A percentile compares a stretch with the other conserved stretches of the same genome.
These are phyloP conservation scores for Brassica hybrid DNA, from an alignment of 441 rosid species.

Conservation along the genomic window DNA sequence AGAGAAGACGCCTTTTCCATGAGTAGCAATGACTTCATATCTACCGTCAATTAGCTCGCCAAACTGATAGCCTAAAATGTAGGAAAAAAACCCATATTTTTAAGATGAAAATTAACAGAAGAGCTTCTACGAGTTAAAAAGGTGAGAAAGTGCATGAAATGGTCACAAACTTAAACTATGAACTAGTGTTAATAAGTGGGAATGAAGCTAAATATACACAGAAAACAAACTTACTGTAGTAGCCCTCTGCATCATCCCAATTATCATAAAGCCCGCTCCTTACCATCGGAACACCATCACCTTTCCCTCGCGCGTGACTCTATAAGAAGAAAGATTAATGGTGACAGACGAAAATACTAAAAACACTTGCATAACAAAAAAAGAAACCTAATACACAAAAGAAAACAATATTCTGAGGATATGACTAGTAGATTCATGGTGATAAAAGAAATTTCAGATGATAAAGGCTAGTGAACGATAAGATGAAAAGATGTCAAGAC, in stretches of 20 bases:
- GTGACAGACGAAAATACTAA: not conserved
- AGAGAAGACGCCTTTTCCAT: conserved; percentile 98
- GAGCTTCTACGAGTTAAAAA: not conserved
- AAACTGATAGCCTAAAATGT: conserved; percentile 75
- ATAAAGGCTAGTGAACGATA: not conserved
- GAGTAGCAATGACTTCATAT: conserved; percentile 91
- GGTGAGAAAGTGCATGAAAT: not conserved
- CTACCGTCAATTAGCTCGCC: conserved; percentile 95
- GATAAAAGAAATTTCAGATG: conserved; percentile 5
- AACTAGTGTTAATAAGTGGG: not conserved
- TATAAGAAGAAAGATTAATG: not conserved
- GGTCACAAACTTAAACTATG: not conserved
- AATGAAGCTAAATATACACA: not conserved
- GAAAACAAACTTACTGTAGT: conserved; percentile 72
- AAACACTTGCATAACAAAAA: not conserved
- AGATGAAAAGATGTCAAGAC: not conserved
- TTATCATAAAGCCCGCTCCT: conserved; percentile 78
- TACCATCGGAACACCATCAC: conserved; percentile 13
- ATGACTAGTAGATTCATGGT: not conserved
- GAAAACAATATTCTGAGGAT: not conserved
- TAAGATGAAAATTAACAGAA: not conserved
- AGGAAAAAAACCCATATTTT: not conserved
- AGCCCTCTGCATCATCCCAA: conserved; percentile 99
- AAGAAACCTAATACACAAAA: not conserved
- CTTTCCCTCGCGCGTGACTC: conserved; percentile 59